Evolutionary conservation across 352 stramenopile genomes (phyloP).

Genomic region (Phytophthora brassicae): DNA sequence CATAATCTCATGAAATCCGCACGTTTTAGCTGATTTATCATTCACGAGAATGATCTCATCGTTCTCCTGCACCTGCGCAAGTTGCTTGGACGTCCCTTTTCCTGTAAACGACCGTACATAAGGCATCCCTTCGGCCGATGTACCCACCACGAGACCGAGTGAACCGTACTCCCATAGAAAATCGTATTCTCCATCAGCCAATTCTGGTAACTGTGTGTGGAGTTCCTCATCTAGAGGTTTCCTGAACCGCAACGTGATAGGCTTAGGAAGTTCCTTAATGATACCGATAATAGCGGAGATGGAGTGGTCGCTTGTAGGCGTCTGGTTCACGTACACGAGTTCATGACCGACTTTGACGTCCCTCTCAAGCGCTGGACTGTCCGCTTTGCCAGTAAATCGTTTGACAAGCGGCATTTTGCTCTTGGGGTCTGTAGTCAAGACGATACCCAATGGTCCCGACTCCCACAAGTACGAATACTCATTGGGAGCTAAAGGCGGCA

Average conservation of each 20-base stretch:
- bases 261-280: constrained; percentile 78
- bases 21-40: constrained; percentile 43
- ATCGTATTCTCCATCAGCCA: constrained; percentile 76
- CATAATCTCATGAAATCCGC: constrained; percentile 81
- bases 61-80: constrained; percentile 67
- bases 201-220: constrained; percentile 48
- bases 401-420: constrained; percentile 81
- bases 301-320: constrained; percentile 66
- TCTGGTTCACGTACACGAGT: constrained; percentile 82
- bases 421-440: constrained; percentile 65
- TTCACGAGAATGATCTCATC: constrained; percentile 88
- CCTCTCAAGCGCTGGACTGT: constrained; percentile 42
- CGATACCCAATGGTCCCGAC: constrained; percentile 66
- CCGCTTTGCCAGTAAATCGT: constrained; percentile 64
- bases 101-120: constrained; percentile 84
- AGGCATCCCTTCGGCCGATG: constrained; percentile 49
- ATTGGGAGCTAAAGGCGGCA: constrained; percentile 64
- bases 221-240: constrained; percentile 55
- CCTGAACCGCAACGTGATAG: constrained; percentile 74
- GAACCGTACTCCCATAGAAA: constrained; percentile 84
- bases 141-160: constrained; percentile 71
- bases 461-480: constrained; percentile 85
- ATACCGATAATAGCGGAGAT: constrained; percentile 75
- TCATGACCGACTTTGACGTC: constrained; percentile 64
- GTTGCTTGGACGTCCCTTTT: constrained; percentile 73